A percentile compares a stretch with the other conserved stretches of the same genome.
phyloP scores from a whole-genome alignment of 352 stramenopile genomes.

The Phytopythium cucurbitacearum region DNA sequence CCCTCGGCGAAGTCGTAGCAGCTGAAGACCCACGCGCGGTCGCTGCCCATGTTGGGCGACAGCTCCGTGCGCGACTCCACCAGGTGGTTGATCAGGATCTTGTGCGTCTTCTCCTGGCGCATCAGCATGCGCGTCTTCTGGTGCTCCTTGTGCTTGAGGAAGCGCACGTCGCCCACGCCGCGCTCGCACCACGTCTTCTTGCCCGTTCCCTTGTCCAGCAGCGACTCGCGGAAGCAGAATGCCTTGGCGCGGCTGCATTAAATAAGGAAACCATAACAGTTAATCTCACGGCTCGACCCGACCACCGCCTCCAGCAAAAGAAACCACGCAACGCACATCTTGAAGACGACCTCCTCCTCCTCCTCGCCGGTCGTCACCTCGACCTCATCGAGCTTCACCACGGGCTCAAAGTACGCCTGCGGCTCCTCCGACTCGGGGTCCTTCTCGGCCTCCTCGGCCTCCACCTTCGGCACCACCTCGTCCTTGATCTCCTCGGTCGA shows the following conservation, averaged over 20 bases:
- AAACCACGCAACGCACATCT: constrained; percentile 52
- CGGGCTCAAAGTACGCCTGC: constrained; percentile 86
- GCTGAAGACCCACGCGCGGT: constrained; percentile 97
- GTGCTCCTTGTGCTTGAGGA: constrained; percentile 96
- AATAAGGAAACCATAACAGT: not conserved
- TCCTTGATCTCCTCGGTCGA: constrained; percentile 70
- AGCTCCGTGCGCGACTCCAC: constrained; percentile 95
- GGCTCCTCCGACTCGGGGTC: constrained; percentile 78
- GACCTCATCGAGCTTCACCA: constrained; percentile 90
- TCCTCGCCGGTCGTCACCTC: constrained; percentile 98
- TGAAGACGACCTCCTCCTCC: constrained; percentile 94
- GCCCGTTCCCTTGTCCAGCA: constrained; percentile 97
- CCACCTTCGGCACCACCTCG: constrained; percentile 57
- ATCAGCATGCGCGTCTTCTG: constrained; percentile 95
- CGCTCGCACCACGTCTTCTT: constrained; percentile 98
- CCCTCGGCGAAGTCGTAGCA: constrained; percentile 98
- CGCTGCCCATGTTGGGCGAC: constrained; percentile 94
- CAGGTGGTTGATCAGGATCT: constrained; percentile 98
- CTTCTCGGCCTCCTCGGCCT: constrained; percentile 52
- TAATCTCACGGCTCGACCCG: not conserved
- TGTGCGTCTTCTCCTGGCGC: constrained; percentile 99
- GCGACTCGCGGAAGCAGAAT: constrained; percentile 96
- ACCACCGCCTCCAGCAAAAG: not conserved
- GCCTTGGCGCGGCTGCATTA: constrained; percentile 90
- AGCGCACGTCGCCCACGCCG: constrained; percentile 94